Percentiles rank a stretch among this genome's conserved stretches.
phyloP scores from a whole-genome alignment of 441 rosid genomes.

The Mallotus japonicus region DNA sequence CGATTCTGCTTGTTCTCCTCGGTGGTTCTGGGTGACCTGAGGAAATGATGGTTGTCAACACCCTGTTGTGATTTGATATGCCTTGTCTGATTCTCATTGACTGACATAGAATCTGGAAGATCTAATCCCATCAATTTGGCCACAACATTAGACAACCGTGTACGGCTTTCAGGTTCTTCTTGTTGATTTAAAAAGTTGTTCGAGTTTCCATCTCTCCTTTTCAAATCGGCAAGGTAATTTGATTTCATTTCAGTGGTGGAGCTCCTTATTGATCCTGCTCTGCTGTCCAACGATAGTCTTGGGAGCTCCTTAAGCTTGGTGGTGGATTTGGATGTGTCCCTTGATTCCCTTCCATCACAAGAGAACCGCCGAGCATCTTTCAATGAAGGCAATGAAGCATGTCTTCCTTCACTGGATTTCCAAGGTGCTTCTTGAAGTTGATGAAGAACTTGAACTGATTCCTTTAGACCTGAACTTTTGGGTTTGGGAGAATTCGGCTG shows the following conservation, averaged over 20 bases:
- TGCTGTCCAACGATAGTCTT: slow-evolving; percentile 89
- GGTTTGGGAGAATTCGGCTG: slow-evolving; percentile 46
- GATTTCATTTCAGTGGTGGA: slow-evolving; percentile 42
- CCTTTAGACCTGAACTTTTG: slow-evolving; percentile 39
- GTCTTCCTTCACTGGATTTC: slow-evolving; percentile 36
- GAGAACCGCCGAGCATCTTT: slow-evolving; percentile 80
- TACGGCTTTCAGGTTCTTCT: slow-evolving; percentile 53
- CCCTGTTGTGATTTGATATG: slow-evolving; percentile 19
- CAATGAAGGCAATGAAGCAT: slow-evolving; percentile 33
- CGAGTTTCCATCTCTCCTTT: slow-evolving; percentile 24
- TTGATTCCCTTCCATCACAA: slow-evolving; percentile 72
- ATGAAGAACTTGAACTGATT: slow-evolving; percentile 43
- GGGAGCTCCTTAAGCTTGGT: slow-evolving; percentile 77
- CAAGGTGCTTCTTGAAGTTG: slow-evolving; percentile 34
- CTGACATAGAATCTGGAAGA: slow-evolving; percentile 40
- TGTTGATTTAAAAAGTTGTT: slow-evolving; percentile 28
- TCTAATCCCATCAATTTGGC: slow-evolving; percentile 97
- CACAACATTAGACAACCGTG: slow-evolving; percentile 64
- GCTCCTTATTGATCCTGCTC: slow-evolving; percentile 50
- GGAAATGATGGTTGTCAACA: slow-evolving; percentile 26
- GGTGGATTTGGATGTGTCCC: slow-evolving; percentile 49
- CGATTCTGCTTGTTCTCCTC: slow-evolving; percentile 41
- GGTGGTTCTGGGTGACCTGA: slow-evolving; percentile 31
- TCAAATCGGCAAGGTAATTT: slow-evolving; percentile 33
- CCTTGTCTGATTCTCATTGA: slow-evolving; percentile 26